Evolutionary conservation across 202 grass and related monocot genomes (phyloP).

Genomic region (Dendrocalamus latiflorus): DNA sequence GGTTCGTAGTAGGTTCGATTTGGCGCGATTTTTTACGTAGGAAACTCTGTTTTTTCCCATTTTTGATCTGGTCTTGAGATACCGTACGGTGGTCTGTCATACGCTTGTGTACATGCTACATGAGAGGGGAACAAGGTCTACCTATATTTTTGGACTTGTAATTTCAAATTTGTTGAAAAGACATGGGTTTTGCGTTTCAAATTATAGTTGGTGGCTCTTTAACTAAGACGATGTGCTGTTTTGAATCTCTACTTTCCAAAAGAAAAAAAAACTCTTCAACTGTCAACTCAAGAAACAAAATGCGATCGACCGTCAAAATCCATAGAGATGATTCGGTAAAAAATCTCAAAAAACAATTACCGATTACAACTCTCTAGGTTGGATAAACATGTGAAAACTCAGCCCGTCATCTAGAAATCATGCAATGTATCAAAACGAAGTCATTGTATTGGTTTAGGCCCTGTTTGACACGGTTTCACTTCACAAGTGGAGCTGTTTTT

Average conservation of each 20-base stretch:
- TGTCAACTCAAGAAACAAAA: too few species aligned
- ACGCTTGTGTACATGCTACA: not conserved
- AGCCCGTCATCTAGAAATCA: too few species aligned
- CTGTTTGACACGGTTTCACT: too few species aligned
- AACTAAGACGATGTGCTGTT: not conserved
- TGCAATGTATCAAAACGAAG: too few species aligned
- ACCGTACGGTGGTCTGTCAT: not conserved
- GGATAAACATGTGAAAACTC: too few species aligned
- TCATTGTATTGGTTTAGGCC: too few species aligned
- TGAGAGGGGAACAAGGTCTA: not conserved
- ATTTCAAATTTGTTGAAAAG: not conserved
- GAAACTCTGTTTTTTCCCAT: not conserved
- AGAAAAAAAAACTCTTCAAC: not conserved
- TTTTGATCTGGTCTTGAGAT: not conserved
- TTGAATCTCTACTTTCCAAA: not conserved
- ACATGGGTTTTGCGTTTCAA: not conserved
- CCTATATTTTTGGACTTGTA: not conserved
- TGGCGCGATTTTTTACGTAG: slow-evolving; percentile 12
- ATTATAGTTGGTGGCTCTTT: too few species aligned
- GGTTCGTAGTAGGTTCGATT: slow-evolving; percentile 27
- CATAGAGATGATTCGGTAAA: too few species aligned
- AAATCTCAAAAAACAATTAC: not conserved
- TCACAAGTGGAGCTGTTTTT: too few species aligned
- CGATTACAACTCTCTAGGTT: too few species aligned
- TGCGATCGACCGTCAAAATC: too few species aligned